phyloP scores from a whole-genome alignment of 768 basidiomycete genomes.

The Lactarius evosmus region DNA sequence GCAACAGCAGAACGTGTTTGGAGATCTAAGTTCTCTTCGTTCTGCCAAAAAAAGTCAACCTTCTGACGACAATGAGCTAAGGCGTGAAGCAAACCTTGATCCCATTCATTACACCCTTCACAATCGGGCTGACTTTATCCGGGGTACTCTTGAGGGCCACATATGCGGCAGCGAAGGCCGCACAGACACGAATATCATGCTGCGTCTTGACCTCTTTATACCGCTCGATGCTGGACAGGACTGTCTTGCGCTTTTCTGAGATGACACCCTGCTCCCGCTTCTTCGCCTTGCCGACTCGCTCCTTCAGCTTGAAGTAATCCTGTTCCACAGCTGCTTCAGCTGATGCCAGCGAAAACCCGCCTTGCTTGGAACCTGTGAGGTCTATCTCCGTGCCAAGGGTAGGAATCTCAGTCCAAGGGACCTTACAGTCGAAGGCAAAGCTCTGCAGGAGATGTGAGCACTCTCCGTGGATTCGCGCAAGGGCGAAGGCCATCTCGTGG shows the following conservation, averaged over 20 bases:
- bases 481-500: conserved; percentile 84
- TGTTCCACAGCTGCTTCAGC: conserved; percentile 67
- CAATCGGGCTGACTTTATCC: conserved; percentile 92
- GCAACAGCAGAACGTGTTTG: conserved; percentile 85
- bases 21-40: conserved; percentile 83
- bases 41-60: conserved; percentile 42
- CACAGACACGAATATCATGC: conserved; percentile 83
- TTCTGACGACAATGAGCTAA: neutral
- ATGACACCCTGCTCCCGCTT: conserved; percentile 73
- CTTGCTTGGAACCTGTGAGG: conserved; percentile 58
- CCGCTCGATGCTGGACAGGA: conserved; percentile 69
- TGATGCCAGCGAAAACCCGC: conserved; percentile 75
- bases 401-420: conserved; percentile 77
- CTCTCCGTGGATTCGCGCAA: conserved; percentile 76
- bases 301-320: conserved; percentile 73
- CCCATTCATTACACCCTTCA: conserved; percentile 96
- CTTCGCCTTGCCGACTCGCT: conserved; percentile 69
- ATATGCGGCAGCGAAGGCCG: conserved; percentile 87
- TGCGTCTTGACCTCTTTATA: conserved; percentile 80
- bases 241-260: conserved; percentile 67
- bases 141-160: conserved; percentile 85
- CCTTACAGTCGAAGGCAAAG: conserved; percentile 84
- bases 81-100: conserved; percentile 66
- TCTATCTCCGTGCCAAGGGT: conserved; percentile 74
- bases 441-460: conserved; percentile 77